Percentiles rank a stretch among this genome's conserved stretches.
Conservation (phyloP, 805 yeast genomes). For the Yamadazyma paraphyllophila region DNA sequence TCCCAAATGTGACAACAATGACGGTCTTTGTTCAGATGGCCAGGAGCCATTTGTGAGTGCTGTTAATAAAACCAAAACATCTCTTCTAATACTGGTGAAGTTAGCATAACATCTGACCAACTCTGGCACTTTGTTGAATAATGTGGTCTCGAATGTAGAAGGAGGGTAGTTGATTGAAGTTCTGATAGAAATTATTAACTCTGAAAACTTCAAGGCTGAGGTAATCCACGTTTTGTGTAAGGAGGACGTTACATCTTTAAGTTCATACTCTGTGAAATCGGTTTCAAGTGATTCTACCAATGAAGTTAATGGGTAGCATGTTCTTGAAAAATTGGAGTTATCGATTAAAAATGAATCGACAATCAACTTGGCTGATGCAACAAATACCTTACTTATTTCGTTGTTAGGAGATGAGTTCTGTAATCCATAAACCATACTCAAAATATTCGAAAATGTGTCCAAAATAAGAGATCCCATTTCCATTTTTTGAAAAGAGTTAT, state of each 20-base stretch:
- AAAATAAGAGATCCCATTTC: constrained; percentile 58
- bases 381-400: constrained; percentile 47
- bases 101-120: constrained; percentile 58
- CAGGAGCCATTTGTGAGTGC: constrained; percentile 55
- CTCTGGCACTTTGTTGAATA: constrained; percentile 55
- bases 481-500: constrained; percentile 52
- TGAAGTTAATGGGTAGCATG: constrained; percentile 51
- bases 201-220: constrained; percentile 54
- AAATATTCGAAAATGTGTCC: constrained; percentile 52
- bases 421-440: constrained; percentile 51
- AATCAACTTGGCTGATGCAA: constrained; percentile 50
- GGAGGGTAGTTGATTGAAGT: constrained; percentile 47
- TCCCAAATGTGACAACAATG: constrained; percentile 79
- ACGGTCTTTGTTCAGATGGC: constrained; percentile 62
- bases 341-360: constrained; percentile 55
- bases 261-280: constrained; percentile 32
- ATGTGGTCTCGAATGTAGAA: constrained; percentile 61
- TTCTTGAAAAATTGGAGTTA: constrained; percentile 48
- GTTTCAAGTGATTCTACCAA: constrained; percentile 48
- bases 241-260: constrained; percentile 44
- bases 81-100: constrained; percentile 46
- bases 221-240: constrained; percentile 51
- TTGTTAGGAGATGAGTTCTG: constrained; percentile 23
- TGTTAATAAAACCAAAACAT: constrained; percentile 55
- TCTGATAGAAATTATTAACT: constrained; percentile 56